Evolutionary conservation across 768 basidiomycete genomes (phyloP).

Genomic region (Russula virescens): DNA sequence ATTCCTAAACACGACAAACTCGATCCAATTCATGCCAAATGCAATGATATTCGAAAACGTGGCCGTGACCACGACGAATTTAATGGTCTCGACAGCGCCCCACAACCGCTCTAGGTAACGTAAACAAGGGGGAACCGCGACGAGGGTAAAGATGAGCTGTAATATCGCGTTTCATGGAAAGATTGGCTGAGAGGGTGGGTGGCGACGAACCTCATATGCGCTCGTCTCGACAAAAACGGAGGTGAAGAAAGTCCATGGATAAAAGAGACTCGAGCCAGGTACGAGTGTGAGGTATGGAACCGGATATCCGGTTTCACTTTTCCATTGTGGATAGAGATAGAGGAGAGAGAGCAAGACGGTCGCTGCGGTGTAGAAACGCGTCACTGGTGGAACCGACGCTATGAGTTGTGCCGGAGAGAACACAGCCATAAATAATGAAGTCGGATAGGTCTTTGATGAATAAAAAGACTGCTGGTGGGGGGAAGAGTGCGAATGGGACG

Average conservation of each 20-base stretch:
- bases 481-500: too few species aligned
- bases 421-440: conserved; percentile 52
- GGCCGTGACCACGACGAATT: conserved; percentile 78
- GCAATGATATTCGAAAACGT: conserved; percentile 85
- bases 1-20: conserved; percentile 62
- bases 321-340: conserved; percentile 62
- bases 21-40: conserved; percentile 83
- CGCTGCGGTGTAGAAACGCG: conserved; percentile 61
- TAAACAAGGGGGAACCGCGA: conserved; percentile 75
- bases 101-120: conserved; percentile 93
- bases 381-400: conserved; percentile 71
- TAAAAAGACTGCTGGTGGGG: too few species aligned
- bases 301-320: conserved; percentile 36
- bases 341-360: conserved; percentile 53
- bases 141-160: conserved; percentile 71
- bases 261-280: conserved; percentile 75
- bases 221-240: conserved; percentile 82
- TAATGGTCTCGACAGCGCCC: conserved; percentile 80
- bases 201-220: conserved; percentile 66
- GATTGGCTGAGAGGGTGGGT: not conserved
- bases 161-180: conserved; percentile 9
- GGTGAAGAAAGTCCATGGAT: conserved; percentile 93
- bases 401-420: conserved; percentile 65
- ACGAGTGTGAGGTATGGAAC: conserved; percentile 70
- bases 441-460: too few species aligned